Evolutionary conservation across 768 basidiomycete genomes (phyloP).

Genomic region (Hericium coralloides): DNA sequence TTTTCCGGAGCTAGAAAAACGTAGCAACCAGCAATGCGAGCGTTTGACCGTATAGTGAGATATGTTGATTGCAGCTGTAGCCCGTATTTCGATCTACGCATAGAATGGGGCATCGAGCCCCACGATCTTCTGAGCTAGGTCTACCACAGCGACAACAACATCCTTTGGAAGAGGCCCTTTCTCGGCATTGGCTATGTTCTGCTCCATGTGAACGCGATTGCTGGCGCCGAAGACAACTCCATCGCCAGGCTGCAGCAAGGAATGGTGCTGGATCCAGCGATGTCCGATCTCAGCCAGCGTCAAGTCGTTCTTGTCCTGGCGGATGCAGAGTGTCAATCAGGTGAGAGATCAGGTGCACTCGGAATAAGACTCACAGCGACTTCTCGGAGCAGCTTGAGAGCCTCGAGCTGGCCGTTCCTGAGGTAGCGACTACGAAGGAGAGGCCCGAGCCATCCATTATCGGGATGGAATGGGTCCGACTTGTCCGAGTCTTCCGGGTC

Average conservation of each 20-base stretch:
- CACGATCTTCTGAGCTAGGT: constrained; percentile 39
- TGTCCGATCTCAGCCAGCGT: constrained; percentile 46
- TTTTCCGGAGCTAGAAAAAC: too few species aligned
- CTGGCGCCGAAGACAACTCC: constrained; percentile 43
- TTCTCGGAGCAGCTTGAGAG: constrained; percentile 30
- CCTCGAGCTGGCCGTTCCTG: constrained; percentile 33
- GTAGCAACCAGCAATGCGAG: too few species aligned
- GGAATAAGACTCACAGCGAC: constrained; percentile 27
- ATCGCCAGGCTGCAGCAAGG: constrained; percentile 31
- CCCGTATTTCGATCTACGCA: not conserved
- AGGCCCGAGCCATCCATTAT: constrained; percentile 26
- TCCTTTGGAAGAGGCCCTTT: constrained; percentile 48
- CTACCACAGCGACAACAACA: constrained; percentile 37
- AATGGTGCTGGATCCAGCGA: constrained; percentile 57
- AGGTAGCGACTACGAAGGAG: constrained; percentile 40
- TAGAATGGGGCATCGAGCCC: constrained; percentile 7
- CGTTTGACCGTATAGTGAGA: too few species aligned
- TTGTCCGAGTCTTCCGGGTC: constrained; percentile 21
- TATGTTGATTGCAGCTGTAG: too few species aligned
- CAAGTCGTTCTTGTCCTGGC: constrained; percentile 35
- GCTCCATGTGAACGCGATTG: constrained; percentile 33
- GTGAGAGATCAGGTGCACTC: not conserved
- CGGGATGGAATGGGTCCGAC: constrained; percentile 34
- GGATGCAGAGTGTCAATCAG: not conserved
- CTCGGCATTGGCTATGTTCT: constrained; percentile 36